phyloP scores from a whole-genome alignment of 2,329 filamentous ascomycete genomes.

The Fusarium sp. region DNA sequence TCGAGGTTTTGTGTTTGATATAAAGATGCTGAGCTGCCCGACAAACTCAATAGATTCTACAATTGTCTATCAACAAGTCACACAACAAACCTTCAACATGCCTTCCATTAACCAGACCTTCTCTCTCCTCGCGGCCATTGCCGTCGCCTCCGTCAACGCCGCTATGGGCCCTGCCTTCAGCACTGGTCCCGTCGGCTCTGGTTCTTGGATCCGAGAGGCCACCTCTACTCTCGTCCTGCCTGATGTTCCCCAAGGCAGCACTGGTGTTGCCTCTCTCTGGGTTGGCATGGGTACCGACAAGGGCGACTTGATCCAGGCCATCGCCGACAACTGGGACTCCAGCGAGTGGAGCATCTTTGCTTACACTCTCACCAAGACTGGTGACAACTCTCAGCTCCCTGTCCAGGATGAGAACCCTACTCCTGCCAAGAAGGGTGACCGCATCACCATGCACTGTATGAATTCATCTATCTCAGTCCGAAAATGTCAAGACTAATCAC shows the following conservation, averaged over 20 bases:
- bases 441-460: constrained; percentile 45
- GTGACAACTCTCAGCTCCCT: constrained; percentile 40
- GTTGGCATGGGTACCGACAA: constrained; percentile 64
- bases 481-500: not conserved
- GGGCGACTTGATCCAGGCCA: constrained; percentile 64
- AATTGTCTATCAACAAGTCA: not conserved
- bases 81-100: constrained; percentile 17
- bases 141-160: constrained; percentile 39
- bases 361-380: constrained; percentile 58
- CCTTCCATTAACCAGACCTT: constrained; percentile 34
- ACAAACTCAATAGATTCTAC: not conserved
- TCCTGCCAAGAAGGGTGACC: constrained; percentile 28
- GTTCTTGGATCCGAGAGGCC: constrained; percentile 61
- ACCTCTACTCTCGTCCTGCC: constrained; percentile 61
- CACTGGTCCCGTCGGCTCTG: constrained; percentile 58
- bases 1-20: not conserved
- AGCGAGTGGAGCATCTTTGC: constrained; percentile 59
- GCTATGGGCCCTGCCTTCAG: constrained; percentile 59
- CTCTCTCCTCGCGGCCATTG: constrained; percentile 36
- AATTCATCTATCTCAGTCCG: fast-evolving
- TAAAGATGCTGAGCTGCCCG: not conserved
- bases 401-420: constrained; percentile 35
- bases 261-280: constrained; percentile 60
- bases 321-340: constrained; percentile 56
- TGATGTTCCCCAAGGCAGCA: constrained; percentile 53